Conservation (phyloP, 2,329 filamentous ascomycete genomes). For the Pseudonectria buxi region DNA sequence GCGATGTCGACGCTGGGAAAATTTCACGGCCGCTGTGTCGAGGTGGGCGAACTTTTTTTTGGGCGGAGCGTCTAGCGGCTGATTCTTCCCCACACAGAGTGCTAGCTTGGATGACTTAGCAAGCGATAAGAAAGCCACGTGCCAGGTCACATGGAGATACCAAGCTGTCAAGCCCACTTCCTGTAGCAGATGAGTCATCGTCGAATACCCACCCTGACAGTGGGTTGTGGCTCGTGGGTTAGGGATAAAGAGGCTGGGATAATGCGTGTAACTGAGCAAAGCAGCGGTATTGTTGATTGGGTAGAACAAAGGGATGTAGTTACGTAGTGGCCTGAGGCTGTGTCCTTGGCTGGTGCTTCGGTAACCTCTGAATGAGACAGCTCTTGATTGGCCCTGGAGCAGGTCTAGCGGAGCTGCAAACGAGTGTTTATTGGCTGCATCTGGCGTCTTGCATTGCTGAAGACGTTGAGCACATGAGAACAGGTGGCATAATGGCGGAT, state of each 20-base stretch:
- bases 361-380: slow-evolving; percentile 9
- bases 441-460: slow-evolving; percentile 8
- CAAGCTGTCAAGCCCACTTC: no score
- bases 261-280: no score
- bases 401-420: slow-evolving; percentile 6
- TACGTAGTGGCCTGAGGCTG: slow-evolving; percentile 7
- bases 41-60: slow-evolving; percentile 29
- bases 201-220: neutral
- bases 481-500: no score
- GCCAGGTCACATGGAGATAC: slow-evolving; percentile 14
- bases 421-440: slow-evolving; percentile 11
- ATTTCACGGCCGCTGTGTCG: slow-evolving; percentile 25
- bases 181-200: slow-evolving; percentile 14
- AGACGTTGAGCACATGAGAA: slow-evolving; percentile 3
- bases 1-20: slow-evolving; percentile 21
- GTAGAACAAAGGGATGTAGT: neutral
- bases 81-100: slow-evolving; percentile 13
- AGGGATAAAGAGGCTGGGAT: no score
- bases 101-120: slow-evolving; percentile 17
- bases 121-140: slow-evolving; percentile 10
- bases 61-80: slow-evolving; percentile 9
- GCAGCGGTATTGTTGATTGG: slow-evolving; percentile 5
- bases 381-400: slow-evolving; percentile 10
- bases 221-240: no score
- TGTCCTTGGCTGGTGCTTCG: slow-evolving; percentile 13